Evolutionary conservation across 768 basidiomycete genomes (phyloP).

Genomic region (Lactifluus piperatus): DNA sequence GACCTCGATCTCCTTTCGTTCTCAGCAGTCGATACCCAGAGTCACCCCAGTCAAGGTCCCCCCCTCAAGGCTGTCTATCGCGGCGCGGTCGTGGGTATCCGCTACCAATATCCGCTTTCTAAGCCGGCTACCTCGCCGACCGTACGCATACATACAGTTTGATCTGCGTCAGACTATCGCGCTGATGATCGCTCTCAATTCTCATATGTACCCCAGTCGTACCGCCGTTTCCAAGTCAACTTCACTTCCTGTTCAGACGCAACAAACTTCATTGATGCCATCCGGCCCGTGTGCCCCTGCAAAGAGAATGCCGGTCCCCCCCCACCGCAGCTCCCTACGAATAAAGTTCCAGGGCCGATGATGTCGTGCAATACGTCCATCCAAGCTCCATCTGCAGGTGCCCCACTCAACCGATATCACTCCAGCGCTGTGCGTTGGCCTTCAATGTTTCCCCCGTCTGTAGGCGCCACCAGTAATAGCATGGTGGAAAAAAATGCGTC

Average conservation of each 20-base stretch:
- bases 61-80: slow-evolving; percentile 79
- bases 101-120: slow-evolving; percentile 51
- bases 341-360: slow-evolving; percentile 19
- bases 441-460: neutral
- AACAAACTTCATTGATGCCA: slow-evolving; percentile 48
- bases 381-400: neutral
- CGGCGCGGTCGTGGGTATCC: slow-evolving; percentile 62
- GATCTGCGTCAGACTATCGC: neutral
- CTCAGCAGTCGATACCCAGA: slow-evolving; percentile 32
- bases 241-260: slow-evolving; percentile 45
- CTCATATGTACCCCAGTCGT: slow-evolving; percentile 35
- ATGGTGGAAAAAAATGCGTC: neutral
- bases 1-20: slow-evolving; percentile 68
- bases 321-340: slow-evolving; percentile 18
- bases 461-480: neutral
- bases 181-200: neutral
- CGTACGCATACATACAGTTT: neutral
- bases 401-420: neutral
- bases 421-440: neutral
- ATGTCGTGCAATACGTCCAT: neutral
- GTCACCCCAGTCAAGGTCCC: slow-evolving; percentile 38
- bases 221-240: slow-evolving; percentile 70
- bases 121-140: slow-evolving; percentile 17
- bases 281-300: slow-evolving; percentile 68
- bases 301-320: slow-evolving; percentile 41